These are phyloP conservation scores for Colletotrichum neosansevieriae DNA, from an alignment of 2,329 filamentous ascomycete genomes.

Conservation along the genomic window DNA sequence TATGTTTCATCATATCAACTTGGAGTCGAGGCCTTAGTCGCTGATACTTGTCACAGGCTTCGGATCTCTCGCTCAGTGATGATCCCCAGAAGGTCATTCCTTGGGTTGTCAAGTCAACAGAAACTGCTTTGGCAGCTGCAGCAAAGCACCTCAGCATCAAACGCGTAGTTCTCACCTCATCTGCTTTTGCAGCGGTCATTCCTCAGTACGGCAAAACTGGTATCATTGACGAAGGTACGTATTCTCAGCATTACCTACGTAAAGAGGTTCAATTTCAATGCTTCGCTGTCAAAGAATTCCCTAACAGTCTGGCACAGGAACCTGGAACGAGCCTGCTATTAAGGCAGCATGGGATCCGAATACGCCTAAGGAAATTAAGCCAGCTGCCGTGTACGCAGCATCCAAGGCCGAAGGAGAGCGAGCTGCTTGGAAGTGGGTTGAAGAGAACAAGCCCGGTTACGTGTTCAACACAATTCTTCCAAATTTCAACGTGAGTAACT, in stretches of 20 bases:
- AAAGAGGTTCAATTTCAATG: neutral
- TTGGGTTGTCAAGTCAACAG: constrained; percentile 45
- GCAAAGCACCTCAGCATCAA: constrained; percentile 50
- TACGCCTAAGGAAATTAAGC: constrained; percentile 47
- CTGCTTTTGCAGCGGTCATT: constrained; percentile 44
- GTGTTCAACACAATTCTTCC: constrained; percentile 48
- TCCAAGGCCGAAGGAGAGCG: constrained; percentile 54
- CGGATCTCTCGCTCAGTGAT: constrained; percentile 47
- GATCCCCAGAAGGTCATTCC: constrained; percentile 56
- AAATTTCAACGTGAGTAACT: constrained; percentile 42
- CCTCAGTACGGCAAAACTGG: constrained; percentile 39
- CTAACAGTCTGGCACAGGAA: constrained; percentile 37
- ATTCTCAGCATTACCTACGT: too few relatives aligned
- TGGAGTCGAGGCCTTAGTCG: fast-evolving
- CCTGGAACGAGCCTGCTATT: constrained; percentile 51
- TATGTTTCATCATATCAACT: constrained; percentile 30
- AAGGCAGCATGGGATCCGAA: constrained; percentile 53
- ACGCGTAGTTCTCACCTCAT: constrained; percentile 56
- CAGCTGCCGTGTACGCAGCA: constrained; percentile 49
- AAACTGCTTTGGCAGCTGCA: constrained; percentile 50
- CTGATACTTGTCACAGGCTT: constrained; percentile 48
- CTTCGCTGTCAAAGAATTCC: neutral
- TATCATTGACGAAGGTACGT: constrained; percentile 41
- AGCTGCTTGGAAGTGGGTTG: constrained; percentile 53
- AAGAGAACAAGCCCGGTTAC: constrained; percentile 49